Conservation (phyloP, 768 basidiomycete species). For the Phanerochaete sordida region DNA sequence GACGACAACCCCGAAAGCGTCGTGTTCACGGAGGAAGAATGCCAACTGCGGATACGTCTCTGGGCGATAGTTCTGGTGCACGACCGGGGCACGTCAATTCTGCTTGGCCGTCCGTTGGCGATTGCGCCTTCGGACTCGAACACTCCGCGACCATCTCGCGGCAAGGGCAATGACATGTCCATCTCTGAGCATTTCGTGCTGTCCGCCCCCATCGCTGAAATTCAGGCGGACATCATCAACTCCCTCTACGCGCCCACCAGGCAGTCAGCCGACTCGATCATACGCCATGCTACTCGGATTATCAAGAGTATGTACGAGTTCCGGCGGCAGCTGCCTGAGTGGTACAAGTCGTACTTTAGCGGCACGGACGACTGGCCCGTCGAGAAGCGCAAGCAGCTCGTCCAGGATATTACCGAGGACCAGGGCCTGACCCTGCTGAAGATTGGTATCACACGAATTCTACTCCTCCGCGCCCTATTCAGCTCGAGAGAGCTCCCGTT, state of each 20-base stretch:
- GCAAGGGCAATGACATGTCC: constrained; percentile 55
- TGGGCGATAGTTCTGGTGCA: constrained; percentile 86
- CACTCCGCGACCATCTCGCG: constrained; percentile 64
- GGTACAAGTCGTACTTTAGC: constrained; percentile 71
- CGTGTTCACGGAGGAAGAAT: constrained; percentile 73
- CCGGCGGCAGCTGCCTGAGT: constrained; percentile 63
- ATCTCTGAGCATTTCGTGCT: constrained; percentile 79
- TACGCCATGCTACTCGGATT: constrained; percentile 76
- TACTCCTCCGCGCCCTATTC: constrained; percentile 76
- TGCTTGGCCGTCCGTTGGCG: constrained; percentile 80
- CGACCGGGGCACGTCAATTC: constrained; percentile 84
- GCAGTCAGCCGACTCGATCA: constrained; percentile 63
- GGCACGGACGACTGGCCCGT: constrained; percentile 73
- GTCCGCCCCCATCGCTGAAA: constrained; percentile 73
- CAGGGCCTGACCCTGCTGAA: constrained; percentile 82
- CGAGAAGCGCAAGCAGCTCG: constrained; percentile 61
- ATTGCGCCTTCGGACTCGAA: constrained; percentile 83
- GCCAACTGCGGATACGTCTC: constrained; percentile 72
- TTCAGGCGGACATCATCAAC: constrained; percentile 88
- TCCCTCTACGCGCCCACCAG: constrained; percentile 78
- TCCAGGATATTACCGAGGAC: constrained; percentile 74
- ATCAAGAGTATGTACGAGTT: constrained; percentile 76
- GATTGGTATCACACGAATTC: constrained; percentile 75
- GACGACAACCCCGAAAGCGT: constrained; percentile 4
- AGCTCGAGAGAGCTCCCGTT: constrained; percentile 71